phyloP scores from a whole-genome alignment of 768 basidiomycete genomes.

The button mushroom (Agaricus bisporus) region DNA sequence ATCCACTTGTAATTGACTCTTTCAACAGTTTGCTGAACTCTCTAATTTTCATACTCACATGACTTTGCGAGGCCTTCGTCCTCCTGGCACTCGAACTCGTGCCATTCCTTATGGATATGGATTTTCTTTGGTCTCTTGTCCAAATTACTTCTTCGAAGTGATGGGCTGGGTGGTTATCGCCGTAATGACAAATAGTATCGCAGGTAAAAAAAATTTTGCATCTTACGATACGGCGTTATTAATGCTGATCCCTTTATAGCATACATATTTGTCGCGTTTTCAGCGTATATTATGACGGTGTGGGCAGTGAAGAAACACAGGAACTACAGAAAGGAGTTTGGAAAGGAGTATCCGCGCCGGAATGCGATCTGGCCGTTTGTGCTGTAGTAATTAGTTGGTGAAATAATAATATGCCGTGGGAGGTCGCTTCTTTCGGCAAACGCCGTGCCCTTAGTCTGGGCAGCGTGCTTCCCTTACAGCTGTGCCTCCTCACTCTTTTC shows the following conservation, averaged over 20 bases:
- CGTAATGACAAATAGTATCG: constrained; percentile 71
- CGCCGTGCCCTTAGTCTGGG: no score
- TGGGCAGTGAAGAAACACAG: constrained; percentile 94
- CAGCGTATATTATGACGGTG: constrained; percentile 60
- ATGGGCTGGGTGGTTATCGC: constrained; percentile 69
- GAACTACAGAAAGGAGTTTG: constrained; percentile 91
- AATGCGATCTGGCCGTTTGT: constrained; percentile 80
- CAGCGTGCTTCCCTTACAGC: not conserved
- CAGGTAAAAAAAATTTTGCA: constrained; percentile 46
- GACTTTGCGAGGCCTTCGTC: constrained; percentile 78
- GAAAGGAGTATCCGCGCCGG: constrained; percentile 73
- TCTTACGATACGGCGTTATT: not conserved
- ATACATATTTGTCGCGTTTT: constrained; percentile 58
- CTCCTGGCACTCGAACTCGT: constrained; percentile 69
- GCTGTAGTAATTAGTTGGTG: constrained; percentile 25
- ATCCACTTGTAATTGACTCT: not conserved
- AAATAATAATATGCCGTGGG: no score
- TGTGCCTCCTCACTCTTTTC: not conserved
- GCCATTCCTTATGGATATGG: constrained; percentile 93
- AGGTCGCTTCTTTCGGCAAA: no score
- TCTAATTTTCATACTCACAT: constrained; percentile 84
- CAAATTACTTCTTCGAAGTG: constrained; percentile 93
- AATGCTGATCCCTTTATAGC: constrained; percentile 29
- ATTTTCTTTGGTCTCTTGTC: constrained; percentile 79
- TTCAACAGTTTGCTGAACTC: constrained; percentile 66